These are phyloP conservation scores for Dactylis glomerata DNA, from an alignment of 176 grass and related monocot genomes.

Conservation along the genomic window DNA sequence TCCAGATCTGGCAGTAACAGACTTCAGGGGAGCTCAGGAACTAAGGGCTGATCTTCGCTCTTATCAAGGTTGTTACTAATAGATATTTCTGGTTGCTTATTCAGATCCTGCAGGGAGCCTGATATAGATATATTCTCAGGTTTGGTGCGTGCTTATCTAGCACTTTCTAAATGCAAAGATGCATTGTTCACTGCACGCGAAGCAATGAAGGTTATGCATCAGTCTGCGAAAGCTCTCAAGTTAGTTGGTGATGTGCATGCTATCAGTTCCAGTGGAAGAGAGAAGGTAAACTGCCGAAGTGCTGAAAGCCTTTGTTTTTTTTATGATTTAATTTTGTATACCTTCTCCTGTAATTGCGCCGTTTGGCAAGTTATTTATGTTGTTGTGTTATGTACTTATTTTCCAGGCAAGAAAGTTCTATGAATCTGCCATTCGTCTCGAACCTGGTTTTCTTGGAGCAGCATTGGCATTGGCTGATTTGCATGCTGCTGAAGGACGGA, in stretches of 20 bases:
- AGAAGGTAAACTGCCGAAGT: slow-evolving; percentile 64
- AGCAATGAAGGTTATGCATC: slow-evolving; percentile 97
- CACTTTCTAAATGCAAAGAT: slow-evolving; percentile 92
- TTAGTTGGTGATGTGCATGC: slow-evolving; percentile 97
- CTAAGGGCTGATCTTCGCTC: slow-evolving; percentile 90
- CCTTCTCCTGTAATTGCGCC: not conserved
- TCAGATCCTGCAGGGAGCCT: not conserved
- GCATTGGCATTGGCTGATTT: slow-evolving; percentile 92
- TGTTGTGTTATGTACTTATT: not conserved
- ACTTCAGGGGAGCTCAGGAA: slow-evolving; percentile 93
- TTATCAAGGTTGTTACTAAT: slow-evolving; percentile 68
- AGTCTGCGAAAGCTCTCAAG: slow-evolving; percentile 98
- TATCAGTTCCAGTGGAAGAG: slow-evolving; percentile 84
- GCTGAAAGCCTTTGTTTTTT: not conserved
- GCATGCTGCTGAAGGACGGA: slow-evolving; percentile 74
- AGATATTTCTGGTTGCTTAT: not conserved
- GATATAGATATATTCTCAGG: slow-evolving; percentile 42
- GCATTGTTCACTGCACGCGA: slow-evolving; percentile 90
- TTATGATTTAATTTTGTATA: not conserved
- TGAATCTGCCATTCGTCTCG: slow-evolving; percentile 88
- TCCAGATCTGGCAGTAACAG: slow-evolving; percentile 85
- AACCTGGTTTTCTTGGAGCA: slow-evolving; percentile 94
- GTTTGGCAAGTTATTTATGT: not conserved
- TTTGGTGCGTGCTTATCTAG: slow-evolving; percentile 82
- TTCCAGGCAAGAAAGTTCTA: slow-evolving; percentile 95